Percentiles rank a stretch among this genome's conserved stretches.
phyloP scores from a whole-genome alignment of 2,329 filamentous ascomycete genomes.

The Sporothrix pallida region DNA sequence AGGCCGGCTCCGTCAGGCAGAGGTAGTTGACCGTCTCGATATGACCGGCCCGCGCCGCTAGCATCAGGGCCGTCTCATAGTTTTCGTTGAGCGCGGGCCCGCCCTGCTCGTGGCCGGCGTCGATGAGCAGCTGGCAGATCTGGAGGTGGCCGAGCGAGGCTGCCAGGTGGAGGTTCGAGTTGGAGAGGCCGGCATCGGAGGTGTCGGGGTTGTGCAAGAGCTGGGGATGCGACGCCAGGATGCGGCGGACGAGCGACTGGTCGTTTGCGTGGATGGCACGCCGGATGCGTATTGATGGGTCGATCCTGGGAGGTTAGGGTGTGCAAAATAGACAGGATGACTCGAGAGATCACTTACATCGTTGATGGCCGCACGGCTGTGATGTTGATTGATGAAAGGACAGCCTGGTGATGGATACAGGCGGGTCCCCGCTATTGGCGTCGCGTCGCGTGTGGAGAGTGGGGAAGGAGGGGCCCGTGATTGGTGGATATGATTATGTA shows the following conservation, averaged over 20 bases:
- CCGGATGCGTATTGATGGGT: constrained; percentile 75
- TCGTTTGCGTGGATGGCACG: constrained; percentile 81
- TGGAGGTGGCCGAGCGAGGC: constrained; percentile 72
- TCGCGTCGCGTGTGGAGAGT: neutral
- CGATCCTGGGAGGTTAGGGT: constrained; percentile 63
- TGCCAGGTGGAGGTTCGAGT: constrained; percentile 83
- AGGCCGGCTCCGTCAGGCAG: constrained; percentile 65
- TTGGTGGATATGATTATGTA: neutral
- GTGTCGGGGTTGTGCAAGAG: constrained; percentile 81
- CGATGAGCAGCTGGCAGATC: constrained; percentile 72
- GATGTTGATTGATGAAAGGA: neutral
- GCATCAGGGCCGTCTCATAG: constrained; percentile 80
- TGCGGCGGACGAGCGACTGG: constrained; percentile 72
- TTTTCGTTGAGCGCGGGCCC: constrained; percentile 78
- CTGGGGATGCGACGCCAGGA: constrained; percentile 72
- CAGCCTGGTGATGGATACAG: neutral
- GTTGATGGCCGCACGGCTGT: neutral
- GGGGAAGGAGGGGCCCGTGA: neutral
- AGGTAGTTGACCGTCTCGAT: constrained; percentile 76
- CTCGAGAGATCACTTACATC: neutral
- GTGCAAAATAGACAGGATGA: neutral
- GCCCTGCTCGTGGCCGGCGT: constrained; percentile 72
- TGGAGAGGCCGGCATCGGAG: constrained; percentile 69
- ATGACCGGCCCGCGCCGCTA: constrained; percentile 72
- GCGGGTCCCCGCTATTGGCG: constrained; percentile 18